Percentiles rank a stretch among this genome's conserved stretches.
Evolutionary conservation across 1,284 basidiomycete species (phyloP).

Genomic region (Ceratobasidium sp.): DNA sequence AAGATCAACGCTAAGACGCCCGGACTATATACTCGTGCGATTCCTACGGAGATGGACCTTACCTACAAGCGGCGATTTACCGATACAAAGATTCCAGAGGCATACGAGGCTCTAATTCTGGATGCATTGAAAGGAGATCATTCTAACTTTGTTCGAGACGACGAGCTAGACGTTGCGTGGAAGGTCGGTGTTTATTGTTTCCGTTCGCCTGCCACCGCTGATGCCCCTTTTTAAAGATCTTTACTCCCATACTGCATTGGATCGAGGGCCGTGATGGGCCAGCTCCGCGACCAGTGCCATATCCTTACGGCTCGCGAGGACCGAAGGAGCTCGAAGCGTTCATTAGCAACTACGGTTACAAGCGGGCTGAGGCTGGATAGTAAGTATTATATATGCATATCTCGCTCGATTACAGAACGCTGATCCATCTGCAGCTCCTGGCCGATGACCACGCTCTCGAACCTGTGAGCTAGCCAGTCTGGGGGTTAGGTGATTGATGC

Average conservation of each 20-base stretch:
- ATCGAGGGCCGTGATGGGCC: slow-evolving; percentile 79
- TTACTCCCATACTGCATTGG: slow-evolving; percentile 95
- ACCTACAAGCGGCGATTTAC: slow-evolving; percentile 95
- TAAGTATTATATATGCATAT: slow-evolving; percentile 63
- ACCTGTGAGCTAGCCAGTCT: slow-evolving; percentile 48
- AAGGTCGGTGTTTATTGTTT: slow-evolving; percentile 71
- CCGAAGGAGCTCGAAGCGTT: slow-evolving; percentile 86
- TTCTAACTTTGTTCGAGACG: slow-evolving; percentile 94
- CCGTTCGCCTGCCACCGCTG: not conserved
- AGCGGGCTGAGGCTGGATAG: slow-evolving; percentile 77
- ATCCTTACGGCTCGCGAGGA: slow-evolving; percentile 95
- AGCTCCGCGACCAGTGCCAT: slow-evolving; percentile 78
- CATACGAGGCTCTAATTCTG: slow-evolving; percentile 92
- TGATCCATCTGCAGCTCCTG: slow-evolving; percentile 53
- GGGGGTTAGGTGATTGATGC: slow-evolving; percentile 1
- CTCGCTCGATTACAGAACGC: not conserved
- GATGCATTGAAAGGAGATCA: slow-evolving; percentile 91
- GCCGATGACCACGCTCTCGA: slow-evolving; percentile 56
- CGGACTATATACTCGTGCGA: slow-evolving; percentile 87
- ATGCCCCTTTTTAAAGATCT: slow-evolving; percentile 70
- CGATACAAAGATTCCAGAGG: slow-evolving; percentile 91
- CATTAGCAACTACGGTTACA: slow-evolving; percentile 82
- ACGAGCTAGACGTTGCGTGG: slow-evolving; percentile 96
- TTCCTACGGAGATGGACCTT: slow-evolving; percentile 96
- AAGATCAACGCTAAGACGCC: slow-evolving; percentile 96